Evolutionary conservation across 352 stramenopile genomes (phyloP).

Genomic region (Pythium chondricola): DNA sequence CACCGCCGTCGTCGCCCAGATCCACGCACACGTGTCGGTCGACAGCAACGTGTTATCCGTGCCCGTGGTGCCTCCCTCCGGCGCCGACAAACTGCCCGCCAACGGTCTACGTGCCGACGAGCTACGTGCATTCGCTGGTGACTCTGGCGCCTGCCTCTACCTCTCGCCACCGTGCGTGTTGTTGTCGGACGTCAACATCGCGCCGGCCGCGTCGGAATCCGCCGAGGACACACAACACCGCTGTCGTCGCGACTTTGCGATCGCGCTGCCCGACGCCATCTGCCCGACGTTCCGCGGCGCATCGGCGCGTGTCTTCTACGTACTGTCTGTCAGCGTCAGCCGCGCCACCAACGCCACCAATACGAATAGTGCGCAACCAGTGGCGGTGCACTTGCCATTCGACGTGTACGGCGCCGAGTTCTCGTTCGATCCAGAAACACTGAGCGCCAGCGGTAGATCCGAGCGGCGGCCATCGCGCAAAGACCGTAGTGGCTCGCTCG

Average conservation of each 20-base stretch:
- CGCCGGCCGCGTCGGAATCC: conserved; percentile 27
- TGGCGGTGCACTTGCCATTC: conserved; percentile 51
- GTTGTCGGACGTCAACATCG: conserved; percentile 54
- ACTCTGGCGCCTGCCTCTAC: conserved; percentile 56
- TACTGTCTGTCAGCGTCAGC: conserved; percentile 45
- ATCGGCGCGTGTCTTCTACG: conserved; percentile 55
- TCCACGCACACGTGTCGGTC: conserved; percentile 77
- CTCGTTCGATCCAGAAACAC: conserved; percentile 30
- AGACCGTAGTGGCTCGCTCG: conserved; percentile 27
- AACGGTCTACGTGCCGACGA: conserved; percentile 20
- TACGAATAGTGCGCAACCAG: conserved; percentile 26
- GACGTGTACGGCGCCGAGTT: conserved; percentile 52
- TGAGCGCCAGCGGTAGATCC: conserved; percentile 5
- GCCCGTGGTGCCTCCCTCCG: conserved; percentile 83
- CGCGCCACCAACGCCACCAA: too few species aligned
- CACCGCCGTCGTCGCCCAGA: conserved; percentile 41
- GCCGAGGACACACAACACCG: conserved; percentile 30
- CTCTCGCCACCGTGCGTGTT: conserved; percentile 40
- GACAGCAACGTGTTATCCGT: conserved; percentile 92
- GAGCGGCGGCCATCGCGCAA: conserved; percentile 6
- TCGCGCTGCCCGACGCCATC: conserved; percentile 36
- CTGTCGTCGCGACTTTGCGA: conserved; percentile 45
- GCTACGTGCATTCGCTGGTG: conserved; percentile 43
- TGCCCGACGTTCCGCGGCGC: conserved; percentile 55
- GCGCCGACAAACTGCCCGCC: too few species aligned